These are phyloP conservation scores for Sideroxylon spinosum DNA, from an alignment of 179 eudicot genomes.

Conservation along the genomic window DNA sequence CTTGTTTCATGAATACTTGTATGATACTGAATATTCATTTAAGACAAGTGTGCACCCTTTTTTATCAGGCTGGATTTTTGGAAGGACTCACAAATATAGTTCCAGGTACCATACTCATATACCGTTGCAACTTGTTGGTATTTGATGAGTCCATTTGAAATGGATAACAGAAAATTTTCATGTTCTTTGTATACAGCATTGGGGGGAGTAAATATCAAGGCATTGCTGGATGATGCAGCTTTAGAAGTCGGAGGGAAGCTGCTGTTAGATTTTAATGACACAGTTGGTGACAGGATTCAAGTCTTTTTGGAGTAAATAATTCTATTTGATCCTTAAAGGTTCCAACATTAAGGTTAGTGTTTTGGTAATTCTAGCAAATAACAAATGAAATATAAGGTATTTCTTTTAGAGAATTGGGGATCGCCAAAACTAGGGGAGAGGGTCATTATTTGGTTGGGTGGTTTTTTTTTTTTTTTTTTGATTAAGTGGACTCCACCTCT, in stretches of 20 bases:
- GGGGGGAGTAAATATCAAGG: constrained; percentile 83
- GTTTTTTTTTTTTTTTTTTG: too few relatives aligned
- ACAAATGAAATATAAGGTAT: neutral
- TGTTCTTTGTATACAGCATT: constrained; percentile 44
- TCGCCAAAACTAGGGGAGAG: too few relatives aligned
- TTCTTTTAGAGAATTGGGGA: neutral
- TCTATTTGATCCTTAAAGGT: neutral
- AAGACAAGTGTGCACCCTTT: neutral
- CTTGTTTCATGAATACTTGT: neutral
- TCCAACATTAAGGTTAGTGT: neutral
- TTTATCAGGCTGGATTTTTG: constrained; percentile 86
- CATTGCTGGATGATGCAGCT: constrained; percentile 60
- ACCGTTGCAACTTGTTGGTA: neutral
- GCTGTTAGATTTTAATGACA: constrained; percentile 68
- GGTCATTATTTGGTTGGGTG: too few relatives aligned
- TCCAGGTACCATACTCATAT: constrained; percentile 56
- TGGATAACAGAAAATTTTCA: neutral
- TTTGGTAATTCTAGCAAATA: neutral
- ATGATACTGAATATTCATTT: neutral
- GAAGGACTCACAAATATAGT: constrained; percentile 82
- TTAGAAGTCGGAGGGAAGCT: constrained; percentile 63
- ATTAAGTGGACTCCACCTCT: too few relatives aligned
- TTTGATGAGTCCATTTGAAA: neutral
- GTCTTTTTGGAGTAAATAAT: constrained; percentile 60
- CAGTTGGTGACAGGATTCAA: constrained; percentile 85